Percentiles rank a stretch among this genome's conserved stretches.
These are phyloP conservation scores for Discostella stelligera DNA, from an alignment of 352 stramenopile species.

Conservation along the genomic window DNA sequence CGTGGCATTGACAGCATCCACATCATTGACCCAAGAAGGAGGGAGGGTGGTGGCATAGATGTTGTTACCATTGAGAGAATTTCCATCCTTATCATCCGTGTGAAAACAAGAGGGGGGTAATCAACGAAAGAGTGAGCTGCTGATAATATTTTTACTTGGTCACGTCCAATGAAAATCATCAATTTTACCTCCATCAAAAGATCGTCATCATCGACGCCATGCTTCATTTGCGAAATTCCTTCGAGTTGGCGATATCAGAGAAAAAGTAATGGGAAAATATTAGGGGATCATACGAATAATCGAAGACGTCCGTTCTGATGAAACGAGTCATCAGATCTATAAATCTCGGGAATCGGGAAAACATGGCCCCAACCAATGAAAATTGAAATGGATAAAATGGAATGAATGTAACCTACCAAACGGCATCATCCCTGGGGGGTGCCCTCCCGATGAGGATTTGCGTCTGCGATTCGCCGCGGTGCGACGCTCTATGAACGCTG, in stretches of 20 bases:
- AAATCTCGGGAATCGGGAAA: not conserved
- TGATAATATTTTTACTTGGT: not conserved
- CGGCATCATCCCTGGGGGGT: constrained; percentile 32
- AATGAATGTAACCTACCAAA: constrained; percentile 42
- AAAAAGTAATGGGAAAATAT: not conserved
- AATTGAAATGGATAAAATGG: not conserved
- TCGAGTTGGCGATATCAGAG: not conserved
- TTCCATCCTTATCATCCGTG: constrained; percentile 3
- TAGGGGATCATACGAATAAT: not conserved
- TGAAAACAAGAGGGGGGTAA: not conserved
- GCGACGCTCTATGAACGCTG: constrained; percentile 83
- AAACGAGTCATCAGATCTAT: not conserved
- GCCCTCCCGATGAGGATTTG: constrained; percentile 16
- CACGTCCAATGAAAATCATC: not conserved
- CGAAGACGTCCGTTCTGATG: not conserved
- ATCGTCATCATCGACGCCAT: constrained; percentile 47
- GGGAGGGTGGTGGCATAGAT: constrained; percentile 59
- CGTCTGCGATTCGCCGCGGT: constrained; percentile 62
- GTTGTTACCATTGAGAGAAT: constrained; percentile 17
- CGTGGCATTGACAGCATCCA: constrained; percentile 83
- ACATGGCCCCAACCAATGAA: constrained; percentile 3
- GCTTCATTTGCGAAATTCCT: constrained; percentile 55
- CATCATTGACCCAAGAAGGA: constrained; percentile 84
- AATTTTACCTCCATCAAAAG: constrained; percentile 57
- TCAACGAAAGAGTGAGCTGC: not conserved